Conservation (phyloP, 352 stramenopile species). For the Phytophthora melonis region DNA sequence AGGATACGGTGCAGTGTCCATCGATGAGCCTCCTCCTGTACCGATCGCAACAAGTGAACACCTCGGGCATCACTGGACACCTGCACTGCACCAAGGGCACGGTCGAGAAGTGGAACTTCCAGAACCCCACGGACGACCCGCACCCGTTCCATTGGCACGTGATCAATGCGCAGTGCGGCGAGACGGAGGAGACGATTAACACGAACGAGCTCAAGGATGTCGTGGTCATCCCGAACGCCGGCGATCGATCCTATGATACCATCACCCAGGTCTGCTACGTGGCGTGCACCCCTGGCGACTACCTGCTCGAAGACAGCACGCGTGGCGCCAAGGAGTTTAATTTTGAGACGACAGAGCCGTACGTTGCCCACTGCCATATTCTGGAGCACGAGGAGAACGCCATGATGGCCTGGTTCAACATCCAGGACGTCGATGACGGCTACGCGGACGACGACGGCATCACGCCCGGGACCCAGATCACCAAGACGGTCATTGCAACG, state of each 20-base stretch:
- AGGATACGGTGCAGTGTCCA: conserved; percentile 51
- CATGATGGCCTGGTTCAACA: conserved; percentile 84
- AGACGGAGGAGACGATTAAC: conserved; percentile 64
- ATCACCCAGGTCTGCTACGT: conserved; percentile 85
- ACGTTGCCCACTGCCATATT: conserved; percentile 84
- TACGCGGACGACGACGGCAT: conserved; percentile 53
- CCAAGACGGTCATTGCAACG: conserved; percentile 52
- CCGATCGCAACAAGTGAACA: conserved; percentile 62
- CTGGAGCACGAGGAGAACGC: conserved; percentile 84
- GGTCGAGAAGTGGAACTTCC: conserved; percentile 85
- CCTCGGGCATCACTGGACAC: conserved; percentile 50
- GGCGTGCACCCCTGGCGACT: conserved; percentile 76
- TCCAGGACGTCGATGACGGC: conserved; percentile 57
- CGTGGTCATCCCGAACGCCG: conserved; percentile 71
- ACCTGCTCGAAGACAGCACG: conserved; percentile 59
- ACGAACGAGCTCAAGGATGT: conserved; percentile 81
- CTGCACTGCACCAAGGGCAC: conserved; percentile 74
- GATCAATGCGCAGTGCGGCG: conserved; percentile 77
- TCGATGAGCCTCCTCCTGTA: conserved; percentile 52
- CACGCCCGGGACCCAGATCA: conserved; percentile 48
- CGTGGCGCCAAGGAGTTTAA: conserved; percentile 66
- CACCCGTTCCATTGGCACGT: conserved; percentile 88
- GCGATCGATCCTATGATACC: conserved; percentile 35
- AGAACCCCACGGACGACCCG: conserved; percentile 81
- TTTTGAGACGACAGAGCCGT: conserved; percentile 80